These are phyloP conservation scores for Moniliella sp. DNA, from an alignment of 1,284 basidiomycete species.

Conservation along the genomic window DNA sequence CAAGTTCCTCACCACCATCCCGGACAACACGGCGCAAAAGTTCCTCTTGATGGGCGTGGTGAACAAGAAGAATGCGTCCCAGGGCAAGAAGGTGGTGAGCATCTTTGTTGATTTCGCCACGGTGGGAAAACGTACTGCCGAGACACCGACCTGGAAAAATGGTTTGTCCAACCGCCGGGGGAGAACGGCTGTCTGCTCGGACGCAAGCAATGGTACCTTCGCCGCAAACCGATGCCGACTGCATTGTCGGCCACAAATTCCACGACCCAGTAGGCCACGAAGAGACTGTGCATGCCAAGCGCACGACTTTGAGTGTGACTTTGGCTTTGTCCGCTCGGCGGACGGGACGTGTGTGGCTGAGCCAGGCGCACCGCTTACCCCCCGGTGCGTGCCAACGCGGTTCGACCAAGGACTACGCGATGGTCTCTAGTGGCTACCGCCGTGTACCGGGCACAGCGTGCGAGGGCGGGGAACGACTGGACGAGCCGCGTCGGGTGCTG, in stretches of 20 bases:
- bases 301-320: slow-evolving; percentile 87
- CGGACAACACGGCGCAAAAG: slow-evolving; percentile 65
- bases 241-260: slow-evolving; percentile 68
- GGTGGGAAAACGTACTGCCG: slow-evolving; percentile 51
- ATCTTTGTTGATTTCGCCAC: slow-evolving; percentile 66
- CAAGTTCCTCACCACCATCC: slow-evolving; percentile 61
- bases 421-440: slow-evolving; percentile 73
- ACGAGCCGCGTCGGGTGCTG: slow-evolving; percentile 48
- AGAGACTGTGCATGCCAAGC: slow-evolving; percentile 49
- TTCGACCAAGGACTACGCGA: slow-evolving; percentile 46
- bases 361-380: slow-evolving; percentile 64
- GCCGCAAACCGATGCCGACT: slow-evolving; percentile 63
- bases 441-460: slow-evolving; percentile 84
- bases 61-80: slow-evolving; percentile 17
- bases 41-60: slow-evolving; percentile 64
- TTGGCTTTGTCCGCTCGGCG: slow-evolving; percentile 50
- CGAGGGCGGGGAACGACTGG: slow-evolving; percentile 47
- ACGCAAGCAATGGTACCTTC: slow-evolving; percentile 83
- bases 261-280: slow-evolving; percentile 42
- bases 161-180: slow-evolving; percentile 53
- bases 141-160: slow-evolving; percentile 58
- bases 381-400: slow-evolving; percentile 51
- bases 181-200: slow-evolving; percentile 69
- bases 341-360: slow-evolving; percentile 50
- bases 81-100: slow-evolving; percentile 41